Evolutionary conservation across 2,329 filamentous ascomycete species (phyloP).

Genomic region (Tolypocladium inflatum): DNA sequence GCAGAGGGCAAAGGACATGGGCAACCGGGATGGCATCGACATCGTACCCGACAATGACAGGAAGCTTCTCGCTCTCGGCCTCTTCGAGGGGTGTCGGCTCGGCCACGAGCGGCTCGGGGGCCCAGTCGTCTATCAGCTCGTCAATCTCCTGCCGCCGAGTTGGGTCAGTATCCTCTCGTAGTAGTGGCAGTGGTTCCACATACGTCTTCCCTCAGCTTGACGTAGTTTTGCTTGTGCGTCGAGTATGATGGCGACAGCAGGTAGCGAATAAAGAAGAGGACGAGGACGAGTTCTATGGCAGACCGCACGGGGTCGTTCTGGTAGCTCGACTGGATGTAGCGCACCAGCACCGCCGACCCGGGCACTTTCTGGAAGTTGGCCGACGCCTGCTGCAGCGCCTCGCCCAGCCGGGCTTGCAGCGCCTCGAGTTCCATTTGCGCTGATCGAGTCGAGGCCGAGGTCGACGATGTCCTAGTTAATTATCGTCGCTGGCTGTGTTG

Average conservation of each 20-base stretch:
- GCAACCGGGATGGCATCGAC: not conserved
- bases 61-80: constrained; percentile 72
- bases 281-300: constrained; percentile 83
- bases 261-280: constrained; percentile 93
- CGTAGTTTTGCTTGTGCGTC: constrained; percentile 80
- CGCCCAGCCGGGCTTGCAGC: constrained; percentile 40
- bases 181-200: constrained; percentile 1
- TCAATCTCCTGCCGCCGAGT: constrained; percentile 62
- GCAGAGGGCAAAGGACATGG: too few species aligned
- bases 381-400: constrained; percentile 41
- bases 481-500: not conserved
- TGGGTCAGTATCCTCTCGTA: not conserved
- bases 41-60: constrained; percentile 75
- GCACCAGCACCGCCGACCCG: constrained; percentile 85
- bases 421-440: constrained; percentile 52
- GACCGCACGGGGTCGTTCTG: constrained; percentile 94
- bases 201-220: constrained; percentile 75
- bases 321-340: constrained; percentile 95
- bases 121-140: constrained; percentile 93
- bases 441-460: not conserved
- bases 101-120: constrained; percentile 80
- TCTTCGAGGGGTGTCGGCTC: constrained; percentile 67
- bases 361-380: constrained; percentile 80
- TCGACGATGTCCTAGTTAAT: not conserved
- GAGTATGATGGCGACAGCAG: constrained; percentile 86